Base-by-base conservation (phyloP, 1,284 basidiomycete species). In the Marasmius sp. region DNA sequence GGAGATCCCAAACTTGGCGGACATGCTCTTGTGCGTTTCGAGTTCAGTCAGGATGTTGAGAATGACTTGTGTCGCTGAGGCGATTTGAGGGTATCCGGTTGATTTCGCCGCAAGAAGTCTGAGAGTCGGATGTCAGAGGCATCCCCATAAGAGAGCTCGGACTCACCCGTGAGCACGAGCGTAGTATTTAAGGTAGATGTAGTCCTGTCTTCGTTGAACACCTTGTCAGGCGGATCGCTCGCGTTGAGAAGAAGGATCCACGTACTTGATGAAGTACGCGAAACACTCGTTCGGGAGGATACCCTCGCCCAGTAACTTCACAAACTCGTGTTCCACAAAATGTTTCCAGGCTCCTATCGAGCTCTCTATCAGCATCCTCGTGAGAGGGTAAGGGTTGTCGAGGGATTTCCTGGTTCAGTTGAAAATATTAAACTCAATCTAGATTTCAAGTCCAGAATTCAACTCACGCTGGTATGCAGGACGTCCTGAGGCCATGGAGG, bases 271-370 rank as follows among this genome's bases (percentile, higher is more conserved):
- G 72, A 97, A 98, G 72, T 95, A 89, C 22, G 92, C 71, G 75
- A 98, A 97, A 33, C 81, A 79, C 34, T 85, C 79, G 36, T 74
- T 76, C 0, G 85, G 80, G 2, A 97, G 81, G 0, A 84, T 89
- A 0, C 93, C 94, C 52, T 81, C 75, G 0, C 89, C 93, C 0
- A 97, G 79, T 62, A 88, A 84, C 58, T 80, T 78, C 27, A 95
- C 92, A 67, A 97, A 97, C 0, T 90, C 86, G 68, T 97, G 95
- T 68, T 93, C 83, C 0, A 93, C 88, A 67, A 92, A 95, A 53
- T 79, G 77, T 64, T 87, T 88, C 93, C 93, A 95, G 2, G 85
- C 74, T 1, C 70, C 66, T 0, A 78, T 69, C 20, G 85, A 85
- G 20, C 80, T 80, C 57, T 81, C 78, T 66, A 93, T 93, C 38